Evolutionary conservation across 768 basidiomycete species (phyloP), one percentile per base, ranked within the genome.

Genomic region (Cantharellus anzutake): DNA sequence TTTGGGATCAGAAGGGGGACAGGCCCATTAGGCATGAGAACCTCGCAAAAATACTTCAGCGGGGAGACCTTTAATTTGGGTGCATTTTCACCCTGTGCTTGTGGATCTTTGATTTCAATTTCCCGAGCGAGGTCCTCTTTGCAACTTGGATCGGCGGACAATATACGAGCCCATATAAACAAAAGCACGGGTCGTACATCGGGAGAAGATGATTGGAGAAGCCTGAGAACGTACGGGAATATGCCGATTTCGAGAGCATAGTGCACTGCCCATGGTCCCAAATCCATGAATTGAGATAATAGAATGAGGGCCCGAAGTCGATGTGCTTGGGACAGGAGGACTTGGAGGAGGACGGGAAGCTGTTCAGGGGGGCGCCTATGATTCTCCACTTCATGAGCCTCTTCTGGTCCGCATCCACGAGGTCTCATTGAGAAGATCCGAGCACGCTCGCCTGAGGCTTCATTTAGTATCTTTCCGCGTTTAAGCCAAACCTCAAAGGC

Each of bases 401-500:
- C 14, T 42, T 5, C 39, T 11, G 14, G 5, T 11, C 52, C 14
- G 20, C 20, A 29, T 29, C 20, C 20, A 29, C 20, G 44, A 20
- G 44, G 44, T 48, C 11, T 48, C 44, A 48, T 11, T 29, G 20
- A 29, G 20, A 29, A 29, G 44, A 48, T 11, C 11, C 44, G 73
- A 3, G 86, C 84, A 66, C 85, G 67, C 0, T 85, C 86, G 0
- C 87, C 88, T 37, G 78, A 78, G 62, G 78, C 81, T 1, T 86
- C 87, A 57, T 89, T 71, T 0, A 87, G 87, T 2, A 86, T 87
- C 1, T 87, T 90, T 16, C 93, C 91, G 52, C 93, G 81, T 3
- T 89, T 89, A 64, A 99, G 89, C 96, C 94, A 99, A 37, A 98
- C 89, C 67, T 97, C 90, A 66, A 99, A 98, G 2, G 94, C 96